Percentiles rank a stretch among this genome's conserved stretches.
Conservation (phyloP, 164 flowering plant genomes). For the Paratinospora sagittata region DNA sequence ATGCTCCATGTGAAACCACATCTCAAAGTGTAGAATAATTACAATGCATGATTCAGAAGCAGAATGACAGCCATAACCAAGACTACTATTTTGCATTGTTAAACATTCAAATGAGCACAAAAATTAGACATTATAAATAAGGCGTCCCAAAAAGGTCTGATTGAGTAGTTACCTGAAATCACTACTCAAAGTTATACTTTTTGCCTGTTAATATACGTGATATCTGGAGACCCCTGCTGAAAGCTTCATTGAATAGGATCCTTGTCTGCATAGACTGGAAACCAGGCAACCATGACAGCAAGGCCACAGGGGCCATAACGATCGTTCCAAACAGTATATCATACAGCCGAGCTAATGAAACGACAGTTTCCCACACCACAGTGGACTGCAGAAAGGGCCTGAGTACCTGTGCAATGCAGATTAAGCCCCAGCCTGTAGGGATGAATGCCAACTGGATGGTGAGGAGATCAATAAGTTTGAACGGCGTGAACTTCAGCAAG, state of each 20-base stretch:
- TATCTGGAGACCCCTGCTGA: conserved; percentile 90
- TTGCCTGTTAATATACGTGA: conserved; percentile 76
- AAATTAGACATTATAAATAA: neutral
- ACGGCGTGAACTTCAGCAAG: conserved; percentile 47
- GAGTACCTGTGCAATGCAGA: conserved; percentile 71
- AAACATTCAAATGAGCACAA: neutral
- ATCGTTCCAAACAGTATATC: conserved; percentile 70
- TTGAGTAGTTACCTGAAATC: conserved; percentile 30
- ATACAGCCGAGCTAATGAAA: conserved; percentile 75
- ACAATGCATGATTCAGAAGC: conserved; percentile 1
- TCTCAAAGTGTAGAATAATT: neutral
- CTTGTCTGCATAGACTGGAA: conserved; percentile 92
- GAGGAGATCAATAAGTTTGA: conserved; percentile 50
- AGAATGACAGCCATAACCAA: neutral
- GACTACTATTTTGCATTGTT: neutral
- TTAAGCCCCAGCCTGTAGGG: conserved; percentile 94
- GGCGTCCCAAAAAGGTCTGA: neutral
- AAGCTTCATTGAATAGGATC: conserved; percentile 88
- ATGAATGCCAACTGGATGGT: conserved; percentile 71
- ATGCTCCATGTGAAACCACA: no score
- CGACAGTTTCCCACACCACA: conserved; percentile 76
- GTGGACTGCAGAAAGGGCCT: conserved; percentile 71
- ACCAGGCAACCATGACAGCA: conserved; percentile 91
- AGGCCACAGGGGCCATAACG: conserved; percentile 86
- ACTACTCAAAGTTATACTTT: conserved; percentile 29